Evolutionary conservation across 2,329 filamentous ascomycete species (phyloP).

Genomic region (Curvularia eragrostidis): DNA sequence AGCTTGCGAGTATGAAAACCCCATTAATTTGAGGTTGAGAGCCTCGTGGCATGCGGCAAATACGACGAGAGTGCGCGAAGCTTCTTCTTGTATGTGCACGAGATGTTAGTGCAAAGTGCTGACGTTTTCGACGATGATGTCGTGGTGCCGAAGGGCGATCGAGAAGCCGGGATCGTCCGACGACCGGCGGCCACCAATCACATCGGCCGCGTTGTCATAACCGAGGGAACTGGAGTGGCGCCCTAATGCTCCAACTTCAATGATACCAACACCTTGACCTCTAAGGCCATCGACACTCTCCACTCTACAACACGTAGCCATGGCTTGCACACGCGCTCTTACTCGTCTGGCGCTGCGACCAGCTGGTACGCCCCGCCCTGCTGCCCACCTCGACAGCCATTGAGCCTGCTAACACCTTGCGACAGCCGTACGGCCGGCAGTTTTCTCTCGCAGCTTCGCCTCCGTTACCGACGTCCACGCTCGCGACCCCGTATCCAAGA

Average conservation of each 20-base stretch:
- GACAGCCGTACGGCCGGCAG: slow-evolving; percentile 45
- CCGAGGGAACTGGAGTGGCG: slow-evolving; percentile 25
- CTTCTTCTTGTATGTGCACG: neutral
- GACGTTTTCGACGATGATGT: slow-evolving; percentile 24
- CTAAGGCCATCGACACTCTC: slow-evolving; percentile 33
- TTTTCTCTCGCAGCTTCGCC: slow-evolving; percentile 49
- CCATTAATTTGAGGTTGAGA: neutral
- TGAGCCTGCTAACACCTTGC: slow-evolving; percentile 35
- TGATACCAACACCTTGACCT: slow-evolving; percentile 35
- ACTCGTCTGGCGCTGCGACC: slow-evolving; percentile 48
- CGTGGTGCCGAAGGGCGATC: slow-evolving; percentile 15
- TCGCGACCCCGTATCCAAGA: slow-evolving; percentile 45
- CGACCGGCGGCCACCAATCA: slow-evolving; percentile 14
- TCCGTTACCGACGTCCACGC: slow-evolving; percentile 45
- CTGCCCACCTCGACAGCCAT: slow-evolving; percentile 20
- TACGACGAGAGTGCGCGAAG: neutral
- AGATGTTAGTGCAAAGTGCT: slow-evolving; percentile 18
- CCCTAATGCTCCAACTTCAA: slow-evolving; percentile 26
- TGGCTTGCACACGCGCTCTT: slow-evolving; percentile 49
- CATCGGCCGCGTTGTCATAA: slow-evolving; percentile 18
- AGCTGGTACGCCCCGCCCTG: slow-evolving; percentile 39
- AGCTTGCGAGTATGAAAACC: neutral
- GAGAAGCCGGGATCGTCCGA: slow-evolving; percentile 26
- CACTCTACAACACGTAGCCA: slow-evolving; percentile 37
- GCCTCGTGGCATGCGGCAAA: neutral